Conservation (phyloP, 306 rosid genomes). For the Pyrus bretschneideri region DNA sequence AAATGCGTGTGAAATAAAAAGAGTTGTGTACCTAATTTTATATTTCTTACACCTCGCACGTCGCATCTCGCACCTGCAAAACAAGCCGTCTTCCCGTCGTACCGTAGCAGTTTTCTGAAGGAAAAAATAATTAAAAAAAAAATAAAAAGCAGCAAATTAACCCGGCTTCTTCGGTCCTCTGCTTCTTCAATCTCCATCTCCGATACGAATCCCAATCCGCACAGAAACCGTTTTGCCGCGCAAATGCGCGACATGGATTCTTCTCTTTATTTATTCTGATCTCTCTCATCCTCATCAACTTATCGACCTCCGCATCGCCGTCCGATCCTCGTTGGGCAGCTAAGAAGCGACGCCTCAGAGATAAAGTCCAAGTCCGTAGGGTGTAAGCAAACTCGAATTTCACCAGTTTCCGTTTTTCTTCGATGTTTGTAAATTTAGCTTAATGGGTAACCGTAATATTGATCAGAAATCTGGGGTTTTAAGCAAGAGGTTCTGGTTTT, state of each 20-base stretch:
- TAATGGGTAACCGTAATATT: background rate
- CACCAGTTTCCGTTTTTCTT: background rate
- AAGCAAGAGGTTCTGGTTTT: too few relatives aligned
- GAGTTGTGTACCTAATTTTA: too few relatives aligned
- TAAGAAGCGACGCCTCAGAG: constrained; percentile 74
- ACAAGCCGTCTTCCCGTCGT: too few relatives aligned
- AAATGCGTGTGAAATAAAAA: too few relatives aligned
- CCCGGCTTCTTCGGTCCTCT: background rate
- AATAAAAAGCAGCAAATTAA: background rate
- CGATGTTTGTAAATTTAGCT: background rate
- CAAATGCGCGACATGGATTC: constrained; percentile 34
- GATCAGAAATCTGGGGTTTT: background rate
- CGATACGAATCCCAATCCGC: background rate
- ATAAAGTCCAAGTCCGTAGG: constrained; percentile 68
- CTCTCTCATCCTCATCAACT: constrained; percentile 23
- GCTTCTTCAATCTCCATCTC: constrained; percentile 3
- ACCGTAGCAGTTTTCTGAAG: too few relatives aligned
- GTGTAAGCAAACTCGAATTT: constrained; percentile 51
- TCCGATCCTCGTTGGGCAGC: constrained; percentile 38
- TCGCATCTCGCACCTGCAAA: too few relatives aligned
- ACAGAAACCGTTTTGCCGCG: constrained; percentile 25
- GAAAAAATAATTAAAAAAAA: too few relatives aligned
- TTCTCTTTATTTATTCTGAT: constrained; percentile 43
- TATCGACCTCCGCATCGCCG: constrained; percentile 17
- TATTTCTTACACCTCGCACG: too few relatives aligned